phyloP scores from a whole-genome alignment of 805 yeast species.

The Candida railenensis region DNA sequence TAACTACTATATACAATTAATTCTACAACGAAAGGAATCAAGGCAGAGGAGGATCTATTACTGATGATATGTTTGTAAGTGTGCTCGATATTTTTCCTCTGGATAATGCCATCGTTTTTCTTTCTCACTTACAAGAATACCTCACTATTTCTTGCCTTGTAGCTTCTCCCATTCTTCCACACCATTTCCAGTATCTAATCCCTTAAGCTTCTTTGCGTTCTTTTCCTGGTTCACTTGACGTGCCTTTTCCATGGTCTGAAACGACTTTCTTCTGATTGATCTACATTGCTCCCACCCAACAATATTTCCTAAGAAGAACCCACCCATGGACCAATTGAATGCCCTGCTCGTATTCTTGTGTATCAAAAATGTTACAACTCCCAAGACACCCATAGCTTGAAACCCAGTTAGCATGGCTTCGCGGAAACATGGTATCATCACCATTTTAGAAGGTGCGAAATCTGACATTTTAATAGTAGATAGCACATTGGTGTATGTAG shows the following conservation, averaged over 20 bases:
- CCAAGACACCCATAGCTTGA: conserved; percentile 67
- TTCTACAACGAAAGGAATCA: not conserved
- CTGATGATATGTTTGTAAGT: no score
- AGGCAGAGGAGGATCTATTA: no score
- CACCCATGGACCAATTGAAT: conserved; percentile 80
- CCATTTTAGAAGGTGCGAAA: conserved; percentile 49
- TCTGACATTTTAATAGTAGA: conserved; percentile 46
- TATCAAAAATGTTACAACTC: conserved; percentile 63
- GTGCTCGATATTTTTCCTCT: no score
- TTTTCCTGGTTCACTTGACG: conserved; percentile 45
- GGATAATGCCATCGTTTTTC: no score
- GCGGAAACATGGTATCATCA: conserved; percentile 72
- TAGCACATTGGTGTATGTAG: conserved; percentile 35
- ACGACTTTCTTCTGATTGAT: conserved; percentile 61
- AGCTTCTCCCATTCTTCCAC: conserved; percentile 27
- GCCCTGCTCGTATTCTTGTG: conserved; percentile 64
- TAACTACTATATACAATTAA: not conserved
- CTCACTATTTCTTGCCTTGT: conserved; percentile 7
- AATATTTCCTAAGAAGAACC: conserved; percentile 73
- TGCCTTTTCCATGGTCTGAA: conserved; percentile 68
- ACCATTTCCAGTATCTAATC: conserved; percentile 20
- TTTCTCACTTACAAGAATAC: no score
- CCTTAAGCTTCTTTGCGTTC: conserved; percentile 28
- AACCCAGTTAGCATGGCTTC: conserved; percentile 79
- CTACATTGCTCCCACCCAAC: conserved; percentile 95